Conservation (phyloP, 2,329 filamentous ascomycete species). For the Aspergillus sclerotialis region DNA sequence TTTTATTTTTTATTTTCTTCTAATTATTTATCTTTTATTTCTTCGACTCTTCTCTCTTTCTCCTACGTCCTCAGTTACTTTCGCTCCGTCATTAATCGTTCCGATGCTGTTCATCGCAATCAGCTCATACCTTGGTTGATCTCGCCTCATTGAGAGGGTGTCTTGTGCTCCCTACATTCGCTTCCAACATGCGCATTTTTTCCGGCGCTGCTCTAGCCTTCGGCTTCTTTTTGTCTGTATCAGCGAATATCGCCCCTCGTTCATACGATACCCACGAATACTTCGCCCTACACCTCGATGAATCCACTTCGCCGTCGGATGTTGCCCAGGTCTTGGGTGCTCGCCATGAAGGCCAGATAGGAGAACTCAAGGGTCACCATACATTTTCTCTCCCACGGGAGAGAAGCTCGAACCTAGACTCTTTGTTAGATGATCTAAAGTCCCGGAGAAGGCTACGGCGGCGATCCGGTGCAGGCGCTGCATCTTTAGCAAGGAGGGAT, state of each 20-base stretch:
- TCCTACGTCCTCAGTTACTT: not conserved
- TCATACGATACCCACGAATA: constrained; percentile 81
- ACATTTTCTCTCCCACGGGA: constrained; percentile 66
- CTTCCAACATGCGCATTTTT: constrained; percentile 17
- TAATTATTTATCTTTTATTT: not conserved
- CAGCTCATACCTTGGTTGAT: constrained; percentile 9
- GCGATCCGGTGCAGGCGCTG: constrained; percentile 16
- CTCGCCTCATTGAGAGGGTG: constrained; percentile 8
- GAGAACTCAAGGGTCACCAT: constrained; percentile 72
- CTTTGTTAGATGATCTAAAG: constrained; percentile 46
- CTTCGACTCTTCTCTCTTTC: not conserved
- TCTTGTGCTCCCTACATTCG: not conserved
- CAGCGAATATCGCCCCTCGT: constrained; percentile 50
- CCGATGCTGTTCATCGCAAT: constrained; percentile 11
- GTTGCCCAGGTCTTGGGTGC: constrained; percentile 69
- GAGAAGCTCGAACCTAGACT: constrained; percentile 48
- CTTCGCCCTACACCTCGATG: constrained; percentile 80
- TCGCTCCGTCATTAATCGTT: not conserved
- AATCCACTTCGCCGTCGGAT: constrained; percentile 55
- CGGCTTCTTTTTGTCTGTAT: constrained; percentile 36
- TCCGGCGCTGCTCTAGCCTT: constrained; percentile 16
- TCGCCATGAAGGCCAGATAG: constrained; percentile 71
- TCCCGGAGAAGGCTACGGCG: constrained; percentile 57
- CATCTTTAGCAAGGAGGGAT: constrained; percentile 13
- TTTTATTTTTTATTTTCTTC: not conserved